Base-by-base conservation (phyloP, 1,284 basidiomycete genomes). In the Sanghuangporus weigelae region DNA sequence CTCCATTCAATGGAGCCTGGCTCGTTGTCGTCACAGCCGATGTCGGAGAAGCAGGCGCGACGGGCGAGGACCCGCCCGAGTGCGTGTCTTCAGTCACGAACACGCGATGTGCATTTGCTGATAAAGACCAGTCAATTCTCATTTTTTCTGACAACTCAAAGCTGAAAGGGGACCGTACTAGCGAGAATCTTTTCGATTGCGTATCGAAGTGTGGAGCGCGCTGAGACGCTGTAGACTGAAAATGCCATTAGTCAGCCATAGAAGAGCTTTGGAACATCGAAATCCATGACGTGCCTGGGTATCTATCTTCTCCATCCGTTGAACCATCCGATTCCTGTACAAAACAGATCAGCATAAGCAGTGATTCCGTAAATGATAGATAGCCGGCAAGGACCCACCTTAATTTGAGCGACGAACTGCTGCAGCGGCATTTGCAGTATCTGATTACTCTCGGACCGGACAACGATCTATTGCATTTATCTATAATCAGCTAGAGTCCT, bases 111-210 rank as follows among this genome's bases (percentile, higher is more conserved):
- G 90, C 78, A 71, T 86, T 87, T 46, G 89, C 90, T 92, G n/a
- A 53, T 8, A 36, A 60, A 19, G 39, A 40, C 38, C 35, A 49
- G 19, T n/a, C 57, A 31, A 23, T 12, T 36, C n/a, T 58, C 56
- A n/a, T 6, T 31, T 12, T 35, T 59, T 40, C 23, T 50, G 0
- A 57, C 59, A 35, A 54, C 16, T 7, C 7, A 46, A 36, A 14
- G 44, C 46, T 1, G 53, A 48, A 49, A 4, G 58, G 61, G 38
- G 35, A 57, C 35, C 38, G 78, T 69, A 92, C 90, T 92, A 2
- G 90, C 89, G 19, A 92, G 79, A 14, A 92, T 76, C 72, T 92
- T 92, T 74, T 91, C 82, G 62, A 91, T 85, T 0, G 87, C 84
- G 71, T 85, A 89, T 8, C 80, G 78, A 8, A 92, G 77, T 1